phyloP scores from a whole-genome alignment of 2,329 filamentous ascomycete species.

The Hymenoscyphus salicellus region DNA sequence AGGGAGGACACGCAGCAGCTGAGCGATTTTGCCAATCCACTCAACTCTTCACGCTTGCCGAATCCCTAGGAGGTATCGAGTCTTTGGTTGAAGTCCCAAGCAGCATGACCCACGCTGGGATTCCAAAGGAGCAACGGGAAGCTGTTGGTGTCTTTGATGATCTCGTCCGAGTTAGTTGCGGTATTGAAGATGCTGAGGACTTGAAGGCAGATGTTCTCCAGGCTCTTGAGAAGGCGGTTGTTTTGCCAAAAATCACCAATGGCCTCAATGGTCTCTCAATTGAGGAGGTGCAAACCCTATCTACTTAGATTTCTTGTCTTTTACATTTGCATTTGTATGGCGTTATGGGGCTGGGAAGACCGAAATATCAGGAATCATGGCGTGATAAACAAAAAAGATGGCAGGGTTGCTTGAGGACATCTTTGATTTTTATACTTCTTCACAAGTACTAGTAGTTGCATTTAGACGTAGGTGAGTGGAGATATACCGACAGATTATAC shows the following conservation, averaged over 20 bases:
- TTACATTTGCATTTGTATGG: slow-evolving; percentile 5
- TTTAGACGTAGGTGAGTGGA: no score
- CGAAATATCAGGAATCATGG: not conserved
- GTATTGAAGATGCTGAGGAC: slow-evolving; percentile 87
- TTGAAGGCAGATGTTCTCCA: slow-evolving; percentile 77
- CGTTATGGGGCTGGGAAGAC: slow-evolving; percentile 6
- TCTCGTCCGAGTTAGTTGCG: slow-evolving; percentile 87
- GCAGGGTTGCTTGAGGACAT: no score
- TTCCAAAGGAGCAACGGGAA: slow-evolving; percentile 86
- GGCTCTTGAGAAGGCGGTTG: slow-evolving; percentile 75
- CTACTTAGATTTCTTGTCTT: slow-evolving; percentile 3
- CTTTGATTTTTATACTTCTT: no score
- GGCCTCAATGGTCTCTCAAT: slow-evolving; percentile 5
- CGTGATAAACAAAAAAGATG: not conserved
- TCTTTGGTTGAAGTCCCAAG: slow-evolving; percentile 86
- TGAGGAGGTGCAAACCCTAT: not conserved
- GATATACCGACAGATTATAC: no score
- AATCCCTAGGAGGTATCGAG: slow-evolving; percentile 90
- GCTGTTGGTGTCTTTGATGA: slow-evolving; percentile 93
- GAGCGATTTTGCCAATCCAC: slow-evolving; percentile 90
- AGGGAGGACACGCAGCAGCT: slow-evolving; percentile 79
- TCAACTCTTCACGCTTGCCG: slow-evolving; percentile 86
- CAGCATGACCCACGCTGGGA: slow-evolving; percentile 96
- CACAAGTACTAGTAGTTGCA: no score
- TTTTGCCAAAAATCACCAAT: slow-evolving; percentile 35